A percentile compares a stretch with the other conserved stretches of the same genome.
These are phyloP conservation scores for Aspergillus flavus DNA, from an alignment of 2,329 filamentous ascomycete genomes.

Conservation along the genomic window DNA sequence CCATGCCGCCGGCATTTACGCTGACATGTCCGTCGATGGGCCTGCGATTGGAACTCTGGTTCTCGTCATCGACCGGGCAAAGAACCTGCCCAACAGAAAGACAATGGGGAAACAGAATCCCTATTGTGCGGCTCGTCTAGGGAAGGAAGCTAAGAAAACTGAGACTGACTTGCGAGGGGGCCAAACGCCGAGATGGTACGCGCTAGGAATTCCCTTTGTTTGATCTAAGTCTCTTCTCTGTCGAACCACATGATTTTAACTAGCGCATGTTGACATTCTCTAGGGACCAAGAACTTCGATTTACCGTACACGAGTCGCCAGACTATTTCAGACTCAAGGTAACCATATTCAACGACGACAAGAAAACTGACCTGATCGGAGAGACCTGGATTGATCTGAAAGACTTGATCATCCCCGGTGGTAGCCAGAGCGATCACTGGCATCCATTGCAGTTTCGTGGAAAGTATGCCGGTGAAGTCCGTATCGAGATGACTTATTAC, in stretches of 20 bases:
- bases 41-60: conserved; percentile 93
- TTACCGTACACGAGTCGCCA: conserved; percentile 91
- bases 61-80: conserved; percentile 87
- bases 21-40: conserved; percentile 90
- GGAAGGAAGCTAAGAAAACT: conserved; percentile 97
- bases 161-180: conserved; percentile 90
- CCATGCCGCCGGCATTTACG: conserved; percentile 91
- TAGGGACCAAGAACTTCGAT: conserved; percentile 97
- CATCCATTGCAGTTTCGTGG: conserved; percentile 83
- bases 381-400: conserved; percentile 88
- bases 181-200: conserved; percentile 91
- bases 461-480: conserved; percentile 93
- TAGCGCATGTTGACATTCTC: conserved; percentile 14
- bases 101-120: conserved; percentile 98
- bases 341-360: conserved; percentile 97
- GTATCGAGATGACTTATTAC: conserved; percentile 96
- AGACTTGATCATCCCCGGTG: conserved; percentile 78
- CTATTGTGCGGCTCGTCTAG: conserved; percentile 89
- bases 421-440: conserved; percentile 94
- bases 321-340: conserved; percentile 97
- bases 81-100: conserved; percentile 95
- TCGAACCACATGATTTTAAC: too few relatives aligned
- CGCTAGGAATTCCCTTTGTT: background rate
- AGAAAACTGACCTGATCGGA: conserved; percentile 94
- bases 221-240: background rate